Conservation (phyloP, 2,329 filamentous ascomycete species). For the Talaromyces atroroseus region DNA sequence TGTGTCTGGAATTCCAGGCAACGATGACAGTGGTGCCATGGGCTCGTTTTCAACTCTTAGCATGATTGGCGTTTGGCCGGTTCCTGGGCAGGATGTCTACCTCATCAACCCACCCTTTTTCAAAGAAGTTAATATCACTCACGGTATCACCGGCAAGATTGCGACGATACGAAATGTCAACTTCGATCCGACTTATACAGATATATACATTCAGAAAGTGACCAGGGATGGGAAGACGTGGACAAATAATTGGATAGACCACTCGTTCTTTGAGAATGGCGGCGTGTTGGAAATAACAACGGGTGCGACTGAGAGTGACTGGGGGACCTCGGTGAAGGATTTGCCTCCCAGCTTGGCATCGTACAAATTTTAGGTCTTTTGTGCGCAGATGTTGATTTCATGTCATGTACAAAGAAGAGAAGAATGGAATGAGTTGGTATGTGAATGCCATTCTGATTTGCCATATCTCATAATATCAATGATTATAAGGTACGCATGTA, state of each 20-base stretch:
- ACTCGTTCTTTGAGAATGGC: conserved; percentile 60
- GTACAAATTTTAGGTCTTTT: conserved; percentile 4
- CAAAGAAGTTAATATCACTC: conserved; percentile 49
- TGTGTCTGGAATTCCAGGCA: conserved; percentile 54
- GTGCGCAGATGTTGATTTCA: not conserved
- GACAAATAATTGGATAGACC: conserved; percentile 59
- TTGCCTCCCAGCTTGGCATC: conserved; percentile 52
- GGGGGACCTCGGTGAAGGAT: conserved; percentile 54
- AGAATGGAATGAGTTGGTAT: not conserved
- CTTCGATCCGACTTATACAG: conserved; percentile 51
- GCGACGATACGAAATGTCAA: conserved; percentile 53
- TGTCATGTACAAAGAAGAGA: not conserved
- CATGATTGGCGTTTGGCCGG: conserved; percentile 63
- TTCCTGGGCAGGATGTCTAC: conserved; percentile 60
- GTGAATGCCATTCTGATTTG: not conserved
- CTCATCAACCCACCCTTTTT: conserved; percentile 62
- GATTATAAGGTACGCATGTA: not conserved
- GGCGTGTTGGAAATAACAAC: conserved; percentile 56
- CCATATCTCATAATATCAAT: not conserved
- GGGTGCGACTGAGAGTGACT: conserved; percentile 58
- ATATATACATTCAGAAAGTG: conserved; percentile 59
- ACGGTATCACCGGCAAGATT: conserved; percentile 51
- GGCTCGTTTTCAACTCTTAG: conserved; percentile 56
- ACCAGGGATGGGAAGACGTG: conserved; percentile 55
- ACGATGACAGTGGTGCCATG: conserved; percentile 63